Percentiles rank a stretch among this genome's conserved stretches.
These are phyloP conservation scores for Cavenderia fasciculata DNA, from an alignment of 78 protist genomes.

Conservation along the genomic window DNA sequence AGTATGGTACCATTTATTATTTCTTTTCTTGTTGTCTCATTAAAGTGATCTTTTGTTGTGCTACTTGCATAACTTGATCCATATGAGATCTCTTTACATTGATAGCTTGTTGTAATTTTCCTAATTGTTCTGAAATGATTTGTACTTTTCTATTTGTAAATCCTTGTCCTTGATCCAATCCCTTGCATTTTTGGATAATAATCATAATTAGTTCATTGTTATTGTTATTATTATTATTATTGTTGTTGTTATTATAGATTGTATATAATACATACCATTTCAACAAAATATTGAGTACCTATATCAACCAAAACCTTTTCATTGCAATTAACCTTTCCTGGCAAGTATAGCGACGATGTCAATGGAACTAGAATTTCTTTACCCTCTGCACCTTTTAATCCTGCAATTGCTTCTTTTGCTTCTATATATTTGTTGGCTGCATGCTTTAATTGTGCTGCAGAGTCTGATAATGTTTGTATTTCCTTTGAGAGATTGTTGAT, in stretches of 20 bases:
- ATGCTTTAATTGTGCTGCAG: slow-evolving; percentile 44
- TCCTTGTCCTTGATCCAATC: slow-evolving; percentile 60
- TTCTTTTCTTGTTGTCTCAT: slow-evolving; percentile 60
- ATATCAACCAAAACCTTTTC: slow-evolving; percentile 76
- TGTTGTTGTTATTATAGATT: neutral
- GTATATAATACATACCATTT: slow-evolving; percentile 23
- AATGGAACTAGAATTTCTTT: slow-evolving; percentile 68
- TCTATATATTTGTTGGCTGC: slow-evolving; percentile 66
- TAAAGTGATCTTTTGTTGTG: slow-evolving; percentile 40
- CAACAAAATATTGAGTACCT: slow-evolving; percentile 72
- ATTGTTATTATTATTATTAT: neutral
- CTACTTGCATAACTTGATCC: slow-evolving; percentile 66
- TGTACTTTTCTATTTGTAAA: slow-evolving; percentile 66
- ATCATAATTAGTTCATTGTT: neutral
- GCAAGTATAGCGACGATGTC: slow-evolving; percentile 70
- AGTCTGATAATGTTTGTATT: slow-evolving; percentile 74
- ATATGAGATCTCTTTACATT: slow-evolving; percentile 42
- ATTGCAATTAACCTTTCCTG: slow-evolving; percentile 53
- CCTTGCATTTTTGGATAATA: neutral
- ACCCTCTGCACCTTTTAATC: slow-evolving; percentile 72
- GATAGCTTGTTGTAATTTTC: slow-evolving; percentile 57
- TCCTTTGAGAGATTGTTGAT: slow-evolving; percentile 30
- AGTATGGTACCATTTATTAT: too few species aligned
- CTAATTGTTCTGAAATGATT: slow-evolving; percentile 52
- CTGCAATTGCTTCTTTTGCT: slow-evolving; percentile 73